phyloP scores from a whole-genome alignment of 768 basidiomycete genomes.

The Rhizopogon salebrosus region DNA sequence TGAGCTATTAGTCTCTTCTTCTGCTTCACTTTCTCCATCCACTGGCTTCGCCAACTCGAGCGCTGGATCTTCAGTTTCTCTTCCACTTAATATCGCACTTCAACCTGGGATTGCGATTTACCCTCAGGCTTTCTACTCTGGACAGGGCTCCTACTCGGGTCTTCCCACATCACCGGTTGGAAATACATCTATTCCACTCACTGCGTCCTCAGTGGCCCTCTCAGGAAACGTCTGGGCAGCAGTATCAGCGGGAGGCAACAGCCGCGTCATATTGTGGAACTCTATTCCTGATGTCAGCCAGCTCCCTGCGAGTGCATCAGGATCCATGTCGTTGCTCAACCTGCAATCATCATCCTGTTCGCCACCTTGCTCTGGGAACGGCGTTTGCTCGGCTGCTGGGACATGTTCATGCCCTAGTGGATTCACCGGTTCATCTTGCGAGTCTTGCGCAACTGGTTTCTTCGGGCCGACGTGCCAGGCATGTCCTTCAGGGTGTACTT shows the following conservation, averaged over 20 bases:
- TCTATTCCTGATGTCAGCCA: slow-evolving; percentile 71
- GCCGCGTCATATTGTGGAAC: slow-evolving; percentile 72
- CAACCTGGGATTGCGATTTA: slow-evolving; percentile 67
- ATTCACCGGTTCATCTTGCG: slow-evolving; percentile 77
- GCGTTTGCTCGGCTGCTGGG: slow-evolving; percentile 66
- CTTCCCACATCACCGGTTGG: slow-evolving; percentile 46
- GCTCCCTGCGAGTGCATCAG: slow-evolving; percentile 46
- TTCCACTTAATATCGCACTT: slow-evolving; percentile 66
- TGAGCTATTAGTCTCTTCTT: slow-evolving; percentile 58
- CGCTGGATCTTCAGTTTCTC: slow-evolving; percentile 36
- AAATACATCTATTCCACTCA: slow-evolving; percentile 46
- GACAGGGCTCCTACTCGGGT: slow-evolving; percentile 52
- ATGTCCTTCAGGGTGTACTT: slow-evolving; percentile 63
- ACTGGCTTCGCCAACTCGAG: slow-evolving; percentile 61
- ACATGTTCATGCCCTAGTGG: slow-evolving; percentile 69
- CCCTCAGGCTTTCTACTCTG: slow-evolving; percentile 56
- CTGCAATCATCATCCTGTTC: slow-evolving; percentile 74
- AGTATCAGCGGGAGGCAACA: slow-evolving; percentile 48
- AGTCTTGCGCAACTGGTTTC: slow-evolving; percentile 67
- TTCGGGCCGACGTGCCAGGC: slow-evolving; percentile 70
- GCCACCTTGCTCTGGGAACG: slow-evolving; percentile 67
- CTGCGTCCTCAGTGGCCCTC: slow-evolving; percentile 60
- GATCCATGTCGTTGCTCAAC: slow-evolving; percentile 56
- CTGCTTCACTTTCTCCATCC: slow-evolving; percentile 51
- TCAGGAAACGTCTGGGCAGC: slow-evolving; percentile 66